Conservation (phyloP, 2,329 filamentous ascomycete species). For the Sordariomycetes sp. region DNA sequence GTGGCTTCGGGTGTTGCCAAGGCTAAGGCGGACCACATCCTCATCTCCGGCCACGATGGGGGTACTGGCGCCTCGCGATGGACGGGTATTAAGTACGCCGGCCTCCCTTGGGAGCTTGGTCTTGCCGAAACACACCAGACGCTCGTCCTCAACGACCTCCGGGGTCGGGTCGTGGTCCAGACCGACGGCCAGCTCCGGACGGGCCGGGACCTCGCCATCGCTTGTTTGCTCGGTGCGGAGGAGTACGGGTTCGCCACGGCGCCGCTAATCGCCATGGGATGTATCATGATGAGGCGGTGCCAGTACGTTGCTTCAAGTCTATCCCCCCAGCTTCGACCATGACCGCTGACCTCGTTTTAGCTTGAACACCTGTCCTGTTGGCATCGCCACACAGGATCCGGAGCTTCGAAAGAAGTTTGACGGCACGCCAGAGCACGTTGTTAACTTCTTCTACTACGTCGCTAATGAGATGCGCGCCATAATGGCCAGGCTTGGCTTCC, state of each 20-base stretch:
- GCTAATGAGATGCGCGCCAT: conserved; percentile 93
- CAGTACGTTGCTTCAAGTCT: conserved; percentile 17
- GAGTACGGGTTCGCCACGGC: conserved; percentile 96
- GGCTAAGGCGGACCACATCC: conserved; percentile 90
- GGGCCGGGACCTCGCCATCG: conserved; percentile 85
- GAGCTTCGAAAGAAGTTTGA: conserved; percentile 86
- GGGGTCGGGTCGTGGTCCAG: conserved; percentile 90
- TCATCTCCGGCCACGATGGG: conserved; percentile 94
- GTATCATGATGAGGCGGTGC: conserved; percentile 85
- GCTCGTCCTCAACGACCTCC: conserved; percentile 85
- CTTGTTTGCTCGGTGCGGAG: conserved; percentile 90
- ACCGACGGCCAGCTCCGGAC: conserved; percentile 91
- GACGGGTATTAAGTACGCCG: conserved; percentile 98
- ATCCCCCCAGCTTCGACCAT: not conserved
- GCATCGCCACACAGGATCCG: conserved; percentile 93
- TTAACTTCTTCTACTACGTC: conserved; percentile 98
- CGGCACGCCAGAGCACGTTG: conserved; percentile 88
- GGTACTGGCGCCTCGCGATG: conserved; percentile 92
- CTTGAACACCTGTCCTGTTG: conserved; percentile 73
- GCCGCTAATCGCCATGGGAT: conserved; percentile 91
- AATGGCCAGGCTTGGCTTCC: conserved; percentile 91
- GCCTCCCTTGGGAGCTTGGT: conserved; percentile 92
- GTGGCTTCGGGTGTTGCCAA: conserved; percentile 96
- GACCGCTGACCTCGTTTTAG: not conserved
- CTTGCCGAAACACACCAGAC: conserved; percentile 96